phyloP scores from a whole-genome alignment of 345 rosid species.

The Syzygium aromaticum region DNA sequence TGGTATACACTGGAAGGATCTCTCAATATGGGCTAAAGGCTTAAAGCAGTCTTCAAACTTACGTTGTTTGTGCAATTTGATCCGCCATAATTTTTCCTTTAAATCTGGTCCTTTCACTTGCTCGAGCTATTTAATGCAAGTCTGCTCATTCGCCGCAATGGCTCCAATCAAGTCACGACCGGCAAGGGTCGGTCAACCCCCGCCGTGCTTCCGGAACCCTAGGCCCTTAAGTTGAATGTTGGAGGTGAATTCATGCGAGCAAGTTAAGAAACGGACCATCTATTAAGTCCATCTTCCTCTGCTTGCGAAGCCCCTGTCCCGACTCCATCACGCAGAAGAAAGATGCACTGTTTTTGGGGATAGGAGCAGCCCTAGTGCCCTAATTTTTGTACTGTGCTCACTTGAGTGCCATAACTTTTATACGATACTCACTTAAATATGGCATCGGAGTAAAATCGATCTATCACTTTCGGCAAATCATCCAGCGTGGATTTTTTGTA shows the following conservation, averaged over 20 bases:
- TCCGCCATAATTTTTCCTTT: not conserved
- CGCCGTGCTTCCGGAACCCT: not conserved
- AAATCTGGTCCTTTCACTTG: not conserved
- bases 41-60: not conserved
- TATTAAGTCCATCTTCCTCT: constrained; percentile 63
- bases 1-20: no score
- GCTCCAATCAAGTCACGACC: not conserved
- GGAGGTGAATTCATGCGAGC: not conserved
- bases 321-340: constrained; percentile 29
- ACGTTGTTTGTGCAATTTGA: not conserved
- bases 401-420: no score
- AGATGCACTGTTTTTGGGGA: no score
- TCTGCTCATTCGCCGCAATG: not conserved
- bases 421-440: no score
- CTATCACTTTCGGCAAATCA: no score
- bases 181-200: not conserved
- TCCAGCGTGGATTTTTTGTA: no score
- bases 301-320: constrained; percentile 78
- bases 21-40: no score
- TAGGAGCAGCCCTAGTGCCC: no score
- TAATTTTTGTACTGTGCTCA: no score
- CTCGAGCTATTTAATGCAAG: not conserved
- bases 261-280: constrained; percentile 41
- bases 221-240: not conserved
- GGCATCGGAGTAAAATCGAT: no score